phyloP scores from a whole-genome alignment of 371 early-diverging fungal genomes.

The Mortierella sp. region DNA sequence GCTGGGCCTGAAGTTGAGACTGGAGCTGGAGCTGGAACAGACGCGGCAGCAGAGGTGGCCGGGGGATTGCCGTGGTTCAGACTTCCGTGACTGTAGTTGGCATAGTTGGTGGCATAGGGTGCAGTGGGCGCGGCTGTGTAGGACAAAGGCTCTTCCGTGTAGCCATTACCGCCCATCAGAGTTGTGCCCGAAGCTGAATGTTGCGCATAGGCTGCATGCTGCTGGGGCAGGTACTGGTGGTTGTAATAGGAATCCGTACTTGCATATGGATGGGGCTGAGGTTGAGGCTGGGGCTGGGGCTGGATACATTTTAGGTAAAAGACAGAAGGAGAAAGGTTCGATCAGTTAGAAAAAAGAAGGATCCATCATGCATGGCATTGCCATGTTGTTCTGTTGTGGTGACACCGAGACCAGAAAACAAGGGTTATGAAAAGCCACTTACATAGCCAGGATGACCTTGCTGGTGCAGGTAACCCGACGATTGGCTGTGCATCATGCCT shows the following conservation, averaged over 20 bases:
- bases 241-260: slow-evolving; percentile 24
- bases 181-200: neutral
- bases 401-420: neutral
- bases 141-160: slow-evolving; percentile 24
- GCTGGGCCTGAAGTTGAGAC: no score
- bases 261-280: slow-evolving; percentile 5
- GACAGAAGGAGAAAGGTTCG: neutral
- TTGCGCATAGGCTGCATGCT: neutral
- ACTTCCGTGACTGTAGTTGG: slow-evolving; percentile 5
- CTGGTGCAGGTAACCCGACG: slow-evolving; percentile 21
- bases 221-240: slow-evolving; percentile 16
- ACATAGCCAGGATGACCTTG: slow-evolving; percentile 10
- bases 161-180: slow-evolving; percentile 1
- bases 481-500: slow-evolving; percentile 2
- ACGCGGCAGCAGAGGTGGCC: no score
- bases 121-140: slow-evolving; percentile 12
- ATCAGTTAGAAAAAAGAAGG: neutral
- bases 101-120: slow-evolving; percentile 12
- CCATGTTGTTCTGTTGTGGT: no score
- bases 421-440: slow-evolving; percentile 2
- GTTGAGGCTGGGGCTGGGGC: neutral
- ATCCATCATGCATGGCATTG: no score
- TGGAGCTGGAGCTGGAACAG: no score
- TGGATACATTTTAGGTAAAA: no score
- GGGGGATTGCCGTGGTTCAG: no score